A percentile compares a stretch with the other conserved stretches of the same genome.
Conservation (phyloP, 495 filamentous ascomycete genomes). For the Aspergillus sclerotiicarbonarius region DNA sequence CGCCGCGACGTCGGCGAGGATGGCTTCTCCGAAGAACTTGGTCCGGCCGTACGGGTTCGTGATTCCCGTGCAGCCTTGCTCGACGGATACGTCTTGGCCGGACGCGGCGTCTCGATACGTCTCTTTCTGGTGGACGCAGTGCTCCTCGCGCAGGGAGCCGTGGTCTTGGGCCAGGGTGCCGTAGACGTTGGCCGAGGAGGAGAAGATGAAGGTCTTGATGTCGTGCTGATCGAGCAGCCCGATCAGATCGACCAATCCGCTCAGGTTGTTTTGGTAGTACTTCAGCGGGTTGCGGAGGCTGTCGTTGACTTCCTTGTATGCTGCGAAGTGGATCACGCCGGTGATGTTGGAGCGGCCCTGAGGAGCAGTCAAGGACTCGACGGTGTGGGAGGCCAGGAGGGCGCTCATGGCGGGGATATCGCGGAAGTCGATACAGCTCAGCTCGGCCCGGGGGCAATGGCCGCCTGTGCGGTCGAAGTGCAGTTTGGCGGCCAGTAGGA, state of each 20-base stretch:
- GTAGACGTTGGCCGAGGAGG: conserved; percentile 63
- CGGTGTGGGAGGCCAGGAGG: conserved; percentile 34
- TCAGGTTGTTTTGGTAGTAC: conserved; percentile 65
- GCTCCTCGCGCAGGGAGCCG: conserved; percentile 52
- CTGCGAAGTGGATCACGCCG: conserved; percentile 63
- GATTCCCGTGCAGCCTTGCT: conserved; percentile 49
- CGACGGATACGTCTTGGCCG: conserved; percentile 20
- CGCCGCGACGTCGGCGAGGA: conserved; percentile 54
- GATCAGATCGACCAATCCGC: conserved; percentile 56
- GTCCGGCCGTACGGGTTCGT: conserved; percentile 63
- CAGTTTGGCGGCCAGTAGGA: conserved; percentile 47
- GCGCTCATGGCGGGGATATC: conserved; percentile 36
- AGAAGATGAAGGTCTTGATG: conserved; percentile 64
- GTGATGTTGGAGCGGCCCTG: conserved; percentile 42
- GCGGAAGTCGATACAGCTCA: conserved; percentile 53
- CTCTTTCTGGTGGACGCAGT: conserved; percentile 52
- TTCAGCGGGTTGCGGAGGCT: conserved; percentile 52
- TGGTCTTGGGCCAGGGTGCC: conserved; percentile 50
- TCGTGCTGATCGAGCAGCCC: conserved; percentile 48
- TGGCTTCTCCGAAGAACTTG: conserved; percentile 62
- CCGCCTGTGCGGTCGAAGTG: conserved; percentile 15
- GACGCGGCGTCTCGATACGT: conserved; percentile 21
- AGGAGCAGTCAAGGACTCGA: neutral
- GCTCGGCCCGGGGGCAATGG: conserved; percentile 21
- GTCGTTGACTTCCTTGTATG: conserved; percentile 55